Evolutionary conservation across 2,329 filamentous ascomycete species (phyloP).

Genomic region (Neopestalotiopsis clavispora): DNA sequence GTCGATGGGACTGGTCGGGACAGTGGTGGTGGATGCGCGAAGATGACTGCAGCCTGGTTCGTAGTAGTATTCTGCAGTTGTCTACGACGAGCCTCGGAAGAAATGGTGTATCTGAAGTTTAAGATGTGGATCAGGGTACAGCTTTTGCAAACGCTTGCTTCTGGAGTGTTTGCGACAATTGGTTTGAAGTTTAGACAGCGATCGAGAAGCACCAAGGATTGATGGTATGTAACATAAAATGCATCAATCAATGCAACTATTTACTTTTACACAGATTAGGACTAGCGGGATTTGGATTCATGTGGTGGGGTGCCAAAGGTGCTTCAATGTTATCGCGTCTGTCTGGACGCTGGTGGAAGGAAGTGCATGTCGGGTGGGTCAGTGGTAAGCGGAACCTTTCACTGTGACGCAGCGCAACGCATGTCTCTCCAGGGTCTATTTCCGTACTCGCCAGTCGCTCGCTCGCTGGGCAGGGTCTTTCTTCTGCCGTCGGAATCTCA

Average conservation of each 20-base stretch:
- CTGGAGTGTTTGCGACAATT: not conserved
- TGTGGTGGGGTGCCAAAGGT: not conserved
- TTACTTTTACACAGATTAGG: slow-evolving; percentile 44
- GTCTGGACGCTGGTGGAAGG: not conserved
- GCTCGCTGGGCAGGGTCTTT: not conserved
- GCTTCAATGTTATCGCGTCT: not conserved
- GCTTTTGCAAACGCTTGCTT: not conserved
- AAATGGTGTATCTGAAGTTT: too few relatives aligned
- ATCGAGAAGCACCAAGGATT: not conserved
- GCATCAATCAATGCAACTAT: slow-evolving; percentile 32
- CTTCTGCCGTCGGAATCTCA: not conserved
- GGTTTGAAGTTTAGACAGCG: not conserved
- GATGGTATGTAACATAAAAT: too few relatives aligned
- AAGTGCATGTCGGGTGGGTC: too few relatives aligned
- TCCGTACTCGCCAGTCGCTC: too few relatives aligned
- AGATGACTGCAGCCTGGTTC: not conserved
- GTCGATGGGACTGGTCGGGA: not conserved
- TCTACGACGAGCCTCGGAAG: not conserved
- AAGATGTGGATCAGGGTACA: not conserved
- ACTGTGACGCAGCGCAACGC: not conserved
- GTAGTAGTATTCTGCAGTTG: not conserved
- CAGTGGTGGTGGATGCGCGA: not conserved
- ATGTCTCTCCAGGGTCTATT: not conserved
- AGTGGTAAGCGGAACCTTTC: not conserved
- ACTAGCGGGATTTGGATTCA: slow-evolving; percentile 16